phyloP scores from a whole-genome alignment of 495 filamentous ascomycete genomes.

The Aspergillus conjunctus region DNA sequence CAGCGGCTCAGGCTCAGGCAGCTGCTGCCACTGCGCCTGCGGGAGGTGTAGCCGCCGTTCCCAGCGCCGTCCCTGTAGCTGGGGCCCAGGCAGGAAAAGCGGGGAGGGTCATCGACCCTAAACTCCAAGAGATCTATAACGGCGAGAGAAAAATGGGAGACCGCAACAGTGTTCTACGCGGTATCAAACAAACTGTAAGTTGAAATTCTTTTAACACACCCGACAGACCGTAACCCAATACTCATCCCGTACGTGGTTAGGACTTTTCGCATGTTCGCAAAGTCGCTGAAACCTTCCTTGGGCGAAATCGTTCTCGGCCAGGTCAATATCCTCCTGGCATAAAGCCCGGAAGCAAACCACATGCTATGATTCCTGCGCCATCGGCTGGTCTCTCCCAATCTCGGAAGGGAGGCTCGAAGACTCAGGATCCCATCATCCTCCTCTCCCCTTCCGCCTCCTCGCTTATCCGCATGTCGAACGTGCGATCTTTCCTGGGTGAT shows the following conservation, averaged over 20 bases:
- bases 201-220: background rate
- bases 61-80: slow-evolving; percentile 41
- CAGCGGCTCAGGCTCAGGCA: slow-evolving; percentile 39
- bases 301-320: slow-evolving; percentile 53
- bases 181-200: slow-evolving; percentile 86
- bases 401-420: slow-evolving; percentile 52
- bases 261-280: slow-evolving; percentile 96
- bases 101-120: slow-evolving; percentile 70
- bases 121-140: slow-evolving; percentile 84
- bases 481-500: slow-evolving; percentile 89
- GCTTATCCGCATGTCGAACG: slow-evolving; percentile 95
- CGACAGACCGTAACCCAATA: background rate
- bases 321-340: slow-evolving; percentile 48
- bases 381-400: slow-evolving; percentile 45
- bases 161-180: slow-evolving; percentile 82
- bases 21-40: slow-evolving; percentile 47
- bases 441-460: slow-evolving; percentile 97
- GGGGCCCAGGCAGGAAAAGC: slow-evolving; percentile 52
- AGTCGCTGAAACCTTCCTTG: slow-evolving; percentile 76
- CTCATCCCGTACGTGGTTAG: slow-evolving; percentile 43
- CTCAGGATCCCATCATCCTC: slow-evolving; percentile 93
- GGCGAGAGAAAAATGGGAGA: slow-evolving; percentile 90
- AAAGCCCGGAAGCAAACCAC: slow-evolving; percentile 45
- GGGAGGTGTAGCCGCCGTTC: slow-evolving; percentile 34
- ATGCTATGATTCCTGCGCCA: slow-evolving; percentile 40